A percentile compares a stretch with the other conserved stretches of the same genome.
Evolutionary conservation across 805 yeast species (phyloP).

Genomic region (Kazachstania psychrophila): DNA sequence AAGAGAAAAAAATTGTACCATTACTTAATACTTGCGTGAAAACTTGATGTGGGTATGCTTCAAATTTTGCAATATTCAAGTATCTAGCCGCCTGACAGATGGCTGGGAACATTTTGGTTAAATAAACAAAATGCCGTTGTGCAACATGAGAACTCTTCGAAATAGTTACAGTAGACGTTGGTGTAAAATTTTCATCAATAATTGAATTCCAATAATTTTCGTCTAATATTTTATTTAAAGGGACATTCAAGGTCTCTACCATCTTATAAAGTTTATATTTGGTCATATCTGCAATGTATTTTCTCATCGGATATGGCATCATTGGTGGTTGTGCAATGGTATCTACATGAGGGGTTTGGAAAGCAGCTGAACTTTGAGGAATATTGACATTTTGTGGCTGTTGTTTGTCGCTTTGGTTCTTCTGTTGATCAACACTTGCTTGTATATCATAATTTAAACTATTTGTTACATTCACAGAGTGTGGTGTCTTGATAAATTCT

Average conservation of each 20-base stretch:
- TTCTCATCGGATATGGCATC: slow-evolving; percentile 1
- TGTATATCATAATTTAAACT: too few species aligned
- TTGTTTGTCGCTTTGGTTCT: too few species aligned
- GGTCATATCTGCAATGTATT: slow-evolving; percentile 39
- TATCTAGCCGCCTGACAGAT: slow-evolving; percentile 38
- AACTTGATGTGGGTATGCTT: slow-evolving; percentile 39
- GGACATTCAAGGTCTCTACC: slow-evolving; percentile 36
- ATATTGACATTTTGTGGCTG: too few species aligned
- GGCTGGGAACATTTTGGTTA: background rate
- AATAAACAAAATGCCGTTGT: background rate
- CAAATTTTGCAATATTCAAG: slow-evolving; percentile 44
- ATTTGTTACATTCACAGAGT: too few species aligned
- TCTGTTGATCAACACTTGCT: too few species aligned
- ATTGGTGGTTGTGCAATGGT: background rate
- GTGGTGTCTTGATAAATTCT: too few species aligned
- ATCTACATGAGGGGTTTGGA: too few species aligned
- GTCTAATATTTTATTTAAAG: slow-evolving; percentile 13
- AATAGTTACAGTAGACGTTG: background rate
- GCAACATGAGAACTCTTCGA: background rate
- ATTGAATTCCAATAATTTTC: slow-evolving; percentile 1
- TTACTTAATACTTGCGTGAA: slow-evolving; percentile 45
- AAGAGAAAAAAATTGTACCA: slow-evolving; percentile 46
- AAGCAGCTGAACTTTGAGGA: too few species aligned
- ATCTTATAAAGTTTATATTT: slow-evolving; percentile 40
- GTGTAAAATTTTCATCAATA: background rate